phyloP scores from a whole-genome alignment of 352 stramenopile genomes.

The Pythium biforme region DNA sequence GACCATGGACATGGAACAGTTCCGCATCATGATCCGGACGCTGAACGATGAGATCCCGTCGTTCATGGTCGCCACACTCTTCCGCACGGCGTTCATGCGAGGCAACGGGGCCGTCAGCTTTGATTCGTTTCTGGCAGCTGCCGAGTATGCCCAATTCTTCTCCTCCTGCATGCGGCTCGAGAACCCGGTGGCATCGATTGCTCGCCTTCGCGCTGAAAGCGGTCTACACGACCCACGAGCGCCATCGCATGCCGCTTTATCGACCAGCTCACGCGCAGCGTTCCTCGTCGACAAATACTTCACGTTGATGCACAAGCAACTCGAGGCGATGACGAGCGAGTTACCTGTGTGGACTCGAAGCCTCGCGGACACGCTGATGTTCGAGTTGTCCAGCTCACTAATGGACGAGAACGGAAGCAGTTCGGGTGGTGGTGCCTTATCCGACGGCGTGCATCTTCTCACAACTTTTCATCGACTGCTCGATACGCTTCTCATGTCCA shows the following conservation, averaged over 20 bases:
- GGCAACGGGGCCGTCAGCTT: constrained; percentile 84
- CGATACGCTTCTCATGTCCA: constrained; percentile 45
- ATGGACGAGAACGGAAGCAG: constrained; percentile 35
- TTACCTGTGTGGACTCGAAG: constrained; percentile 61
- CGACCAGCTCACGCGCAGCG: constrained; percentile 46
- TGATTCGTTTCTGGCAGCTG: constrained; percentile 85
- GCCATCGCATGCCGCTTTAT: constrained; percentile 31
- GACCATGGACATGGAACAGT: constrained; percentile 91
- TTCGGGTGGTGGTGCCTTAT: constrained; percentile 18
- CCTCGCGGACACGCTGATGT: constrained; percentile 46
- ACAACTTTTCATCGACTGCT: constrained; percentile 62
- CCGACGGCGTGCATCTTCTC: constrained; percentile 54
- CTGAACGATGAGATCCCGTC: constrained; percentile 76
- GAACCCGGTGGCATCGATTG: constrained; percentile 47
- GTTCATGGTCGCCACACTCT: constrained; percentile 60
- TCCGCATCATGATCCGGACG: constrained; percentile 82
- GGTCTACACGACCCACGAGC: constrained; percentile 11
- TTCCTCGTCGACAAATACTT: constrained; percentile 58
- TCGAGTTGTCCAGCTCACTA: constrained; percentile 51
- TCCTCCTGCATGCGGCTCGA: constrained; percentile 81
- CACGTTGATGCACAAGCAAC: constrained; percentile 46
- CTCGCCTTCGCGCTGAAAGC: constrained; percentile 28
- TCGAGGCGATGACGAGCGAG: constrained; percentile 33
- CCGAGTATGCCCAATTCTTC: constrained; percentile 87
- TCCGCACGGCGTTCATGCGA: constrained; percentile 55